Evolutionary conservation across 2,329 filamentous ascomycete species (phyloP).

Genomic region (Tolypocladium ovalisporum): DNA sequence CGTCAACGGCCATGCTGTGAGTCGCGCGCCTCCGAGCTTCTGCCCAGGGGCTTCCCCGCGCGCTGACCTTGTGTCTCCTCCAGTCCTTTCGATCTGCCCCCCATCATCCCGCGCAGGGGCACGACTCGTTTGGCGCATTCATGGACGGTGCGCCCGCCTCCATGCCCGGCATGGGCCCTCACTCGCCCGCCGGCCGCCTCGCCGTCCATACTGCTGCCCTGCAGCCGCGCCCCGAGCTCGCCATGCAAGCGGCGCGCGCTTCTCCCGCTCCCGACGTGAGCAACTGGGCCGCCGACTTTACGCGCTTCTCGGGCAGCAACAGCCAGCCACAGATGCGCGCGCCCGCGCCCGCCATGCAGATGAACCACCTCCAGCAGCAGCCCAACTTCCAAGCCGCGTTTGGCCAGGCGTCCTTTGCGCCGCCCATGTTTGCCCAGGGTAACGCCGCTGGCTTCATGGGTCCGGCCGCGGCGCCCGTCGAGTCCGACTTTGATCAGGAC

Average conservation of each 20-base stretch:
- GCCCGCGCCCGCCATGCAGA: slow-evolving; percentile 12
- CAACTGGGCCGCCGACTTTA: slow-evolving; percentile 27
- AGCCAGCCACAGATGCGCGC: slow-evolving; percentile 10
- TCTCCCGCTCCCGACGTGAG: slow-evolving; percentile 12
- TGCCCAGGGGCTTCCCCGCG: neutral
- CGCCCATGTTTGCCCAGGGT: slow-evolving; percentile 17
- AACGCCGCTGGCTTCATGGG: slow-evolving; percentile 14
- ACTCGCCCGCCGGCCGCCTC: slow-evolving; percentile 22
- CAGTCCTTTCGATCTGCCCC: slow-evolving; percentile 23
- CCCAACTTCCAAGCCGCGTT: slow-evolving; percentile 20
- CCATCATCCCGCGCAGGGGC: slow-evolving; percentile 13
- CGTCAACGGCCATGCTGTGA: slow-evolving; percentile 18
- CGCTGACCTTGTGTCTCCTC: neutral
- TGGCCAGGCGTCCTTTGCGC: slow-evolving; percentile 10
- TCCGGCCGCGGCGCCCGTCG: slow-evolving; percentile 9
- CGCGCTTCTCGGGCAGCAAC: slow-evolving; percentile 13
- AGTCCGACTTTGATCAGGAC: slow-evolving; percentile 28
- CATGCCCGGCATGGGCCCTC: slow-evolving; percentile 15
- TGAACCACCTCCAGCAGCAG: slow-evolving; percentile 8
- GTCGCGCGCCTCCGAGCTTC: slow-evolving; percentile 3
- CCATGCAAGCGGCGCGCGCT: slow-evolving; percentile 12
- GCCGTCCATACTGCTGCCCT: slow-evolving; percentile 21
- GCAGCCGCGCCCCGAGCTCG: slow-evolving; percentile 9
- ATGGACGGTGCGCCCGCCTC: slow-evolving; percentile 15
- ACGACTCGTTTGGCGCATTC: slow-evolving; percentile 24